Conservation (phyloP, 768 basidiomycete genomes). For the Psilocybe tampanensis region DNA sequence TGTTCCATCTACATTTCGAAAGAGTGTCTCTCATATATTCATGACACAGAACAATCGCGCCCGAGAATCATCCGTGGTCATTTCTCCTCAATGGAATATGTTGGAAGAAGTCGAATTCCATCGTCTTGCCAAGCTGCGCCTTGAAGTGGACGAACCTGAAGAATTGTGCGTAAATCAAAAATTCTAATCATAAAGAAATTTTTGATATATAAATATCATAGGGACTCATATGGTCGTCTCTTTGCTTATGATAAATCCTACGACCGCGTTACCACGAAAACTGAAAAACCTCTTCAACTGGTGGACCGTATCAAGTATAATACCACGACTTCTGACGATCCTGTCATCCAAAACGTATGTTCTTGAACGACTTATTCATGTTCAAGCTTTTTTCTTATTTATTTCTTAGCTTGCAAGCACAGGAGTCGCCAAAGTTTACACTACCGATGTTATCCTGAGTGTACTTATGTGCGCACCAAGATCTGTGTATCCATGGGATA, state of each 20-base stretch:
- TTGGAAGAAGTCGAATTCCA: slow-evolving; percentile 97
- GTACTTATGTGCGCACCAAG: slow-evolving; percentile 96
- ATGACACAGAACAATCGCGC: slow-evolving; percentile 68
- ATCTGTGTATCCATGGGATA: slow-evolving; percentile 98
- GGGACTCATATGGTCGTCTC: slow-evolving; percentile 86
- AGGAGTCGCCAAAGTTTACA: slow-evolving; percentile 84
- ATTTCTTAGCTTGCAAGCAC: slow-evolving; percentile 69
- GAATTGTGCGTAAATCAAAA: slow-evolving; percentile 62
- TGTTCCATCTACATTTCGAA: slow-evolving; percentile 13
- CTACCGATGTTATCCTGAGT: slow-evolving; percentile 93
- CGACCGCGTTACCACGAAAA: slow-evolving; percentile 94
- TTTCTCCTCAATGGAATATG: slow-evolving; percentile 92
- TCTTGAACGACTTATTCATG: background rate
- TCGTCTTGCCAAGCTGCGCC: slow-evolving; percentile 84
- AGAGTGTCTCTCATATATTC: slow-evolving; percentile 1
- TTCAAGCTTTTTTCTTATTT: slow-evolving; percentile 1
- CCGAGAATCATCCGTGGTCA: slow-evolving; percentile 92
- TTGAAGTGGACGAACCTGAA: slow-evolving; percentile 94
- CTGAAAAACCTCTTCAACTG: slow-evolving; percentile 86
- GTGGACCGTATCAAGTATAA: slow-evolving; percentile 97
- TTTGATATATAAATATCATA: slow-evolving; percentile 30
- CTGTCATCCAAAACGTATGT: slow-evolving; percentile 86
- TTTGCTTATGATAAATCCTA: slow-evolving; percentile 93
- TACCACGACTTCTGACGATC: slow-evolving; percentile 96
- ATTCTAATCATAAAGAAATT: slow-evolving; percentile 10